Evolutionary conservation across 2,329 filamentous ascomycete genomes (phyloP).

Genomic region (Colletotrichum liaoningense): DNA sequence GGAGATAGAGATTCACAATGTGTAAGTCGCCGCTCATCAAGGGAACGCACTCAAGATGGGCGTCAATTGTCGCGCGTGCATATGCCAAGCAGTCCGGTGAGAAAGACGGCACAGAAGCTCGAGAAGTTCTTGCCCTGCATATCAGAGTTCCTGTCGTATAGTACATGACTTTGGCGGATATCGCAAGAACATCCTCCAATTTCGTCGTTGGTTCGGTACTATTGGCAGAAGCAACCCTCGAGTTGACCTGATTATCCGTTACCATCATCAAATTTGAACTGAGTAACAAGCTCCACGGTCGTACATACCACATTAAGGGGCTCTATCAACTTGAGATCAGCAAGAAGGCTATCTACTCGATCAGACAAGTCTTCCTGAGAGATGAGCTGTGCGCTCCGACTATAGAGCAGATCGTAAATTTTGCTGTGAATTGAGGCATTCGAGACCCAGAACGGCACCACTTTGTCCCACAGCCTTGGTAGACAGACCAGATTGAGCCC

Average conservation of each 20-base stretch:
- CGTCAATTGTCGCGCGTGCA: not conserved
- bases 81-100: constrained; percentile 1
- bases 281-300: too few species aligned
- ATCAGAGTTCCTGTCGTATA: constrained; percentile 18
- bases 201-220: not conserved
- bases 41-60: constrained; percentile 7
- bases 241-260: not conserved
- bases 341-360: not conserved
- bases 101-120: not conserved
- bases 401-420: constrained; percentile 54
- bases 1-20: constrained; percentile 8
- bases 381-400: not conserved
- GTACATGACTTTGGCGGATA: constrained; percentile 1
- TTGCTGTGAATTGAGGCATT: constrained; percentile 61
- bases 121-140: not conserved
- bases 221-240: not conserved
- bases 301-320: not conserved
- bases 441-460: constrained; percentile 58
- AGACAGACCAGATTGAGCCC: constrained; percentile 42
- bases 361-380: not conserved
- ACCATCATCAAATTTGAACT: not conserved
- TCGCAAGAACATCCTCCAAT: constrained; percentile 1
- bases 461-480: constrained; percentile 49
- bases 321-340: not conserved
- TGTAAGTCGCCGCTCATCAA: not conserved